Evolutionary conservation across 83 land plant genomes (phyloP).

Genomic region (Picea abies): DNA sequence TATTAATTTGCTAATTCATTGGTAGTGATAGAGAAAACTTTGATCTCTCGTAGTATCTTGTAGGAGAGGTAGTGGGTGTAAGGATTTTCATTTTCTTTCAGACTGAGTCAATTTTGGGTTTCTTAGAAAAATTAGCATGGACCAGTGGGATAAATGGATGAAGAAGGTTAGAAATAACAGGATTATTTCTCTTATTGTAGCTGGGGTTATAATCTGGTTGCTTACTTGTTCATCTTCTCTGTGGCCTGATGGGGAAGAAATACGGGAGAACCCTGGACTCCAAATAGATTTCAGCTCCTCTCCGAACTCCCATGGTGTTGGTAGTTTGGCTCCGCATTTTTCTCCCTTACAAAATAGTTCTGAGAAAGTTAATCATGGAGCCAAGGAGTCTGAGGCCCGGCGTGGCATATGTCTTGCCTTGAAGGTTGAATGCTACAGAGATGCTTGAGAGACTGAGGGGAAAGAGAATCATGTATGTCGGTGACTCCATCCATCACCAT

Average conservation of each 20-base stretch:
- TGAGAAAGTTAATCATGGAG: too few species aligned
- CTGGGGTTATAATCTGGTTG: not conserved
- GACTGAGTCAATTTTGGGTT: too few species aligned
- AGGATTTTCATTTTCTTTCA: too few species aligned
- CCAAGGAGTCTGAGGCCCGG: too few species aligned
- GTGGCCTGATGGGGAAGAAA: not conserved
- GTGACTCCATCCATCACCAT: slow-evolving; percentile 28
- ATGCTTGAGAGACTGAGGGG: slow-evolving; percentile 25
- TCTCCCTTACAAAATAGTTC: not conserved
- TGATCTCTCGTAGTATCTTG: too few species aligned
- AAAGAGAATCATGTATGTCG: slow-evolving; percentile 19
- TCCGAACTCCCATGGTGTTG: not conserved
- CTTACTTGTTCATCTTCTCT: not conserved
- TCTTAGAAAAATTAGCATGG: not conserved
- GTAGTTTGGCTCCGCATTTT: too few species aligned
- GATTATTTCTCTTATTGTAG: not conserved
- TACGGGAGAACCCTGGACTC: too few species aligned
- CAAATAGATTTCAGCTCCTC: not conserved
- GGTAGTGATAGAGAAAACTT: too few species aligned
- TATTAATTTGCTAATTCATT: too few species aligned
- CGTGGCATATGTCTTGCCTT: not conserved
- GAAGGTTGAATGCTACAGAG: slow-evolving; percentile 21
- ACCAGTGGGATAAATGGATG: not conserved
- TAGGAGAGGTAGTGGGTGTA: too few species aligned
- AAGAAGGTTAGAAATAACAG: not conserved